Percentiles rank a stretch among this genome's conserved stretches.
These are phyloP conservation scores for Vanrija sp. DNA, from an alignment of 1,284 basidiomycete species.

Conservation along the genomic window DNA sequence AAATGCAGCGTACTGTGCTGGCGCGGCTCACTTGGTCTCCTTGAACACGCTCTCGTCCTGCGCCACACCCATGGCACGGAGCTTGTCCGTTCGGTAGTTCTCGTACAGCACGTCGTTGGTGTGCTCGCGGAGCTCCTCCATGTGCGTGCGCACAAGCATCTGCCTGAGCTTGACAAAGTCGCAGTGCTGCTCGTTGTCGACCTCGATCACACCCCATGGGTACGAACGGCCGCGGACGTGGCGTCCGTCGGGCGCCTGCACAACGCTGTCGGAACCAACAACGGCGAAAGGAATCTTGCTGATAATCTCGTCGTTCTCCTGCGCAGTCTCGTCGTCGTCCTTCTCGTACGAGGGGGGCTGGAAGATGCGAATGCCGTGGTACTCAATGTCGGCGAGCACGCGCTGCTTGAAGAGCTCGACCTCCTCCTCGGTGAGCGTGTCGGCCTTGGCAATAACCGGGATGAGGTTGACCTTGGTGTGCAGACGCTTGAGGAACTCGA, in stretches of 20 bases:
- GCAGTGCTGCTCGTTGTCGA: constrained; percentile 96
- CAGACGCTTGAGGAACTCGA: constrained; percentile 94
- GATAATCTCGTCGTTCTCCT: constrained; percentile 91
- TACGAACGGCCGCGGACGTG: constrained; percentile 86
- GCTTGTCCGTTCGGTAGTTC: constrained; percentile 92
- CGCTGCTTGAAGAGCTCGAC: constrained; percentile 84
- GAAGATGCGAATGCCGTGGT: constrained; percentile 94
- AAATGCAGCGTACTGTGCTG: background rate
- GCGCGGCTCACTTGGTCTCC: constrained; percentile 80
- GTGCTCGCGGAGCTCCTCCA: constrained; percentile 94
- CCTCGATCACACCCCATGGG: constrained; percentile 96
- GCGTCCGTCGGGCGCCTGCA: constrained; percentile 77
- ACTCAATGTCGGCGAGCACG: constrained; percentile 82
- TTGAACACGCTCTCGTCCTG: constrained; percentile 96
- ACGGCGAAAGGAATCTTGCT: constrained; percentile 97
- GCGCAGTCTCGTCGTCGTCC: constrained; percentile 93
- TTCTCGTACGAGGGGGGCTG: constrained; percentile 91
- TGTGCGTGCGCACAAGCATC: constrained; percentile 96
- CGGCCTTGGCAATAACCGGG: constrained; percentile 92
- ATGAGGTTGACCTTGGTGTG: constrained; percentile 97
- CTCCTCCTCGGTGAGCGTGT: constrained; percentile 94
- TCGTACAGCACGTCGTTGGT: constrained; percentile 92
- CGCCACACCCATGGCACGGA: constrained; percentile 89
- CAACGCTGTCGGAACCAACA: constrained; percentile 81
- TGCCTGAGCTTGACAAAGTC: constrained; percentile 97